Base-by-base conservation (phyloP, 2,329 filamentous ascomycete species). In the Sporothrix mexicana region DNA sequence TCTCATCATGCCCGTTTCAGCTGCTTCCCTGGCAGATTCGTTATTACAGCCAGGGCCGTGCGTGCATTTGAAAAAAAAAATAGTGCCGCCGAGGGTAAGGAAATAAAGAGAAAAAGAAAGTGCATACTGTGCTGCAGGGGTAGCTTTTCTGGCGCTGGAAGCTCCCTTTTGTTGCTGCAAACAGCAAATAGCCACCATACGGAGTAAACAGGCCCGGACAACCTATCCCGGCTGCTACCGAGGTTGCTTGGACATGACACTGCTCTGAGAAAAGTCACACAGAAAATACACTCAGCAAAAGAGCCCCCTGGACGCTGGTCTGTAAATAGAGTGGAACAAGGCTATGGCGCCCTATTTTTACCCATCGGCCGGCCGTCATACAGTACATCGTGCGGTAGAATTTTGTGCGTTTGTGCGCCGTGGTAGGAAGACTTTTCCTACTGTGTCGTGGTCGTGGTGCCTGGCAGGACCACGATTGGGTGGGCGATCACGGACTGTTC, bases 181-280 rank as follows among this genome's bases (percentile, higher is more conserved):
- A 71, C n/a, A 20, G n/a, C 41, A 70, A 45, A 20, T 12, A 71
- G 41, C 53, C 7, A 71, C 23, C 49, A n/a, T 9, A n/a, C 30
- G 5, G 5, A 6, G 30, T 36, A 13, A 68, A 61, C 20, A 23
- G 55, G 30, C 17, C 20, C 51, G 36, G 45, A 45, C 66, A 61
- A 70, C 30, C 49, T 43, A 62, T 71, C 47, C 72, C 66, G 70
- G 66, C 70, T 53, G 53, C 59, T 74, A 69, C 73, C 73, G 66
- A 74, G 70, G 73, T 74, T 70, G 71, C 49, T 45, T 30, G 30
- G 17, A n/a, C 45, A 43, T 51, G 30, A 43, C 23, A 25, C 66
- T 43, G 62, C 17, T 25, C 3, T 20, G 61, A 20, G 36, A 62
- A 36, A 30, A 15, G 5, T 4, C 30, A 36, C 30, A 36, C 30